Conservation (phyloP, 2,329 filamentous ascomycete genomes). For the Curvularia eragrostidis region DNA sequence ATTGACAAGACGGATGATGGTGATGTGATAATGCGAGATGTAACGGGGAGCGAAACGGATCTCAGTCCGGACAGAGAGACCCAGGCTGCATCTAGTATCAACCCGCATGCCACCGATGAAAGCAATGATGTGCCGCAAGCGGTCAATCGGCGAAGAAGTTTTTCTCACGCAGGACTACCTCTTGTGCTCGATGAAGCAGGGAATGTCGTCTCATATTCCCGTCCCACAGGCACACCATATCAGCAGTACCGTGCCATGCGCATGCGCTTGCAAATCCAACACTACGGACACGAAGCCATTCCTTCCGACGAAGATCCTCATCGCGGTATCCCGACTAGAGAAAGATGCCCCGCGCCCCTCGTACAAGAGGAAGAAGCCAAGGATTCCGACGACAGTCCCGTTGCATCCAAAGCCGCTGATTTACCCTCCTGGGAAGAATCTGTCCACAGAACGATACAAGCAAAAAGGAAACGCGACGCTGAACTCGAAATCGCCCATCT, state of each 20-base stretch:
- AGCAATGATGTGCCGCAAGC: background rate
- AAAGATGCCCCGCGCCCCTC: background rate
- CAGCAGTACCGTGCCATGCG: slow-evolving; percentile 9
- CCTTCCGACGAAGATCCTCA: background rate
- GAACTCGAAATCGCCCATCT: background rate
- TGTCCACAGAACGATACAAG: background rate
- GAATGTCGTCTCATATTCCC: background rate
- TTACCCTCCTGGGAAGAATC: background rate
- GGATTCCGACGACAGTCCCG: background rate
- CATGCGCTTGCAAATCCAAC: background rate
- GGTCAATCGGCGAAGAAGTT: background rate
- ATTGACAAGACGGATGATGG: background rate
- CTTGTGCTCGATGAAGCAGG: background rate
- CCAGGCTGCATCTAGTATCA: background rate
- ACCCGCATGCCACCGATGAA: background rate
- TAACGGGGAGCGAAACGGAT: background rate
- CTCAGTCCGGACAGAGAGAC: too few species aligned
- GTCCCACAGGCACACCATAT: background rate
- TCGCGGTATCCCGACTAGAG: slow-evolving; percentile 8
- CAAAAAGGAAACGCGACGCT: background rate
- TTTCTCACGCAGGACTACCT: slow-evolving; percentile 5
- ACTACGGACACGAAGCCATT: slow-evolving; percentile 9
- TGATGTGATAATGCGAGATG: background rate
- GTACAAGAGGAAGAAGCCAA: background rate
- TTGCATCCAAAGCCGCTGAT: background rate